Base-by-base conservation (phyloP, 352 stramenopile species). In the Elongisporangium anandrum region DNA sequence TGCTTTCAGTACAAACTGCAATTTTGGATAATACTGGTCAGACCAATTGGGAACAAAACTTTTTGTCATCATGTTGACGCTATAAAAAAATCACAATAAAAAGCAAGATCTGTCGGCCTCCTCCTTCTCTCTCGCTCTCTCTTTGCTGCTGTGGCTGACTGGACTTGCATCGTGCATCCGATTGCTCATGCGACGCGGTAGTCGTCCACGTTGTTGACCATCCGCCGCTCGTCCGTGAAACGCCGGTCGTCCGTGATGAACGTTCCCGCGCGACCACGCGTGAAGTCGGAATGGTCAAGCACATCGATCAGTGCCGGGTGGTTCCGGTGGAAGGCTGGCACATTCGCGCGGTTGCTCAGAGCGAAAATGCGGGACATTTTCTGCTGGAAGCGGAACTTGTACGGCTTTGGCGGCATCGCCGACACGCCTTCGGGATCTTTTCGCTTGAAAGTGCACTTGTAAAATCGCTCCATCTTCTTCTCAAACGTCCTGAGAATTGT, bases 351-450 rank as follows among this genome's bases (percentile, higher is more conserved):
- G 34, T 65, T 78, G 45, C 71, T 80, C 39, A 95, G 65, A 17
- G 81, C 85, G 54, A 96, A 96, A 56, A 96, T 92, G 57, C 87
- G 85, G 22, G 81, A 93, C 87, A 94, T 94, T 50, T 93, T 93
- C 61, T 96, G 85, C 71, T 96, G 87, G 66, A 97, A 97, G 2
- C 89, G 88, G 64, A 94, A 91, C 69, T 93, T 94, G 68, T 97
- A 97, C 24, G 85, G 84, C 70, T 95, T 94, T 5, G 89, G 88
- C 10, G 87, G 83, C 66, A 95, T 79, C 16, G 89, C 89, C 2
- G 85, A 95, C 50, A 97, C 82, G 17, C 89, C 89, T 54, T 95
- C 85, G 0, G 83, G 73, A 62, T 96, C 86, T 66, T 94, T 94
- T 7, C 84, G 84, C 70, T 95, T 95, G 59, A 96, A 66, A 57